Conservation (phyloP, 2,329 filamentous ascomycete species). For the Fusarium sp. region DNA sequence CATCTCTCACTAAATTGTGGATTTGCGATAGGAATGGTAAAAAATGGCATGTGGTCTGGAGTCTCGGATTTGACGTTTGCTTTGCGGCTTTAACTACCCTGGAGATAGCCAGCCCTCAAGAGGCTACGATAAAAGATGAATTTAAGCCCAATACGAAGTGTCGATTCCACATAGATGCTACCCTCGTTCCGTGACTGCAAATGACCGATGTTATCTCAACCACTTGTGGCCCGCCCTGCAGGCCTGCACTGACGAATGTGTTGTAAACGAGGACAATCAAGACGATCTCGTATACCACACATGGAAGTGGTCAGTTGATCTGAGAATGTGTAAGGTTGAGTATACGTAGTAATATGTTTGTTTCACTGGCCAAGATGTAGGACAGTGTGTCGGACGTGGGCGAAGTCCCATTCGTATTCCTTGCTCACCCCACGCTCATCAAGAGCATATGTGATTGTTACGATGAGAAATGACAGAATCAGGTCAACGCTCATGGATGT, state of each 20-base stretch:
- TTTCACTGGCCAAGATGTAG: constrained; percentile 5
- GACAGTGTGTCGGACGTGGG: not conserved
- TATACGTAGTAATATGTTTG: not conserved
- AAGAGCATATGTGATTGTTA: not conserved
- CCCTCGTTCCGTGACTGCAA: constrained; percentile 3
- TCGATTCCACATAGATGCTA: constrained; percentile 35
- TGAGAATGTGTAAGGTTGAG: constrained; percentile 7
- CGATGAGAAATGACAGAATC: constrained; percentile 1
- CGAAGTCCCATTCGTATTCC: constrained; percentile 1
- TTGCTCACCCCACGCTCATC: constrained; percentile 13
- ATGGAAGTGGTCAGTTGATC: constrained; percentile 30
- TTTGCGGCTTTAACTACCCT: constrained; percentile 47
- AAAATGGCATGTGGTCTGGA: constrained; percentile 54
- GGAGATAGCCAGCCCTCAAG: constrained; percentile 51
- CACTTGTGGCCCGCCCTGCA: not conserved
- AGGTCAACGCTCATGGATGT: not conserved
- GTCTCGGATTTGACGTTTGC: constrained; percentile 56
- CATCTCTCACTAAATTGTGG: constrained; percentile 61
- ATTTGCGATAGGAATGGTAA: constrained; percentile 41
- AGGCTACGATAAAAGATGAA: constrained; percentile 54
- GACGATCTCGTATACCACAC: not conserved
- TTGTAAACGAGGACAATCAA: not conserved
- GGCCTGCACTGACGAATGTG: not conserved
- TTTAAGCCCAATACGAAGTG: constrained; percentile 48
- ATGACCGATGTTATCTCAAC: not conserved